Evolutionary conservation across 345 rosid species (phyloP), one percentile per base, ranked within the genome.

Genomic region (Moricandia arvensis): DNA sequence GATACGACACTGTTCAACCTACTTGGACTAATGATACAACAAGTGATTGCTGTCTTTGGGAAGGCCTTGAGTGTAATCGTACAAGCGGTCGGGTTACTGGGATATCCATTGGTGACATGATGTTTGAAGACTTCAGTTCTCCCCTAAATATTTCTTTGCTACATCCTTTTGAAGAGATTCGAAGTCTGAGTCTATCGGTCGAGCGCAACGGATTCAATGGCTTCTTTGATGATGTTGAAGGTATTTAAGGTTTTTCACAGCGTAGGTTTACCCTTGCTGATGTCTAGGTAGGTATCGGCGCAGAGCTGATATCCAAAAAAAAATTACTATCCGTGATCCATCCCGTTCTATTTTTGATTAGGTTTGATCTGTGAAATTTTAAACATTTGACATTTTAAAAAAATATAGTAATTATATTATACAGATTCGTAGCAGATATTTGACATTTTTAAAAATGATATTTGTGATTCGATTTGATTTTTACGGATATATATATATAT

Each of bases 151-250:
- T 72, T 34, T 72, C 69, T 21, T 72, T 61, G 4, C 2, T 73
- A 3, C 69, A 63, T 24, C 69, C 76, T 10, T 73, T 73, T 51
- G 69, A 73, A 51, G 75, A 72, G 2, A 1, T 61, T 47, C 49
- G 51, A 72, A 72, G 61, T 8, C 35, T 72, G 7, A 13, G 35
- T 47, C 21, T 62, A 30, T 71, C 43, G 10, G 21, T 49, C 11
- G 57, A 49, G 6, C 8, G 2, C 9, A 49, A 49, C 41, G 15
- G 53, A 10, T 74, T 58, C 58, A 2, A 6, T 24, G 73, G 68
- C 61, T 61, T 76, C 13, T 27, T 69, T 69, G 74, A 76, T 69
- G 59, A 69, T n/a, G 9, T 62, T 3, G 74, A 68, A 35, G 75
- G 63, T 75, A 75, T 26, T 6, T 5, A 12, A 21, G 13, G 6